Base-by-base conservation (phyloP, 805 yeast genomes). In the Candida saitoana region DNA sequence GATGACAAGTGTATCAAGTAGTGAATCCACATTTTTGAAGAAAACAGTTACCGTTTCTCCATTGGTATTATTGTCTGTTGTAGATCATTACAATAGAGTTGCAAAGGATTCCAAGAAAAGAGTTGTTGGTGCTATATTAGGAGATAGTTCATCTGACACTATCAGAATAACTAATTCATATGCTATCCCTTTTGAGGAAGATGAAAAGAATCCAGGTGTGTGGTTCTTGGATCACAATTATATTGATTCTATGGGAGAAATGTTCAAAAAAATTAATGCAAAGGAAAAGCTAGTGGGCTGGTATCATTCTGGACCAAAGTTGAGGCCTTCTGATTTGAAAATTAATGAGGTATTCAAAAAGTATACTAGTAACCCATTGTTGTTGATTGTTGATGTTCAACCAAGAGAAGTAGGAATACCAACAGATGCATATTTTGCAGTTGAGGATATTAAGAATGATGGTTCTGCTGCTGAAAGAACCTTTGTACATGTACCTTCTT, bases 101-200 rank as follows among this genome's bases (percentile, higher is more conserved):
- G 84, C 93, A 38, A 80, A 82, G 49, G 75, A 68, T 42, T 56
- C 69, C 4, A 81, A 79, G 56, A 88, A 87, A 57, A 76, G 99
- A 56, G 96, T 90, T 16, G 86, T 93, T 14, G 99, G 99, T 45
- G 97, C 89, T 34, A 79, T 93, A 41, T 73, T 93, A 41, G 99
- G 99, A 15, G 96, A 88, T 55, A 77, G 73, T 47, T 65, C 79
- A 12, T 59, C 72, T 8, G 71, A 71, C 40, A 63, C 67, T 1
- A 79, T 90, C 38, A 79, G 82, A 40, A 91, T 90, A 16, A 80
- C 96, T 41, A 93, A 93, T 67, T 84, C 95, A 18, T 93, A 87
- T 70, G 99, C 98, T 6, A 86, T 93, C 38, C 99, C 99, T 1
- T 93, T 93, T 59, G 99, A 93, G 66, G 99, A 93, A 62, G 99